Base-by-base conservation (phyloP, 2,329 filamentous ascomycete species). In the Alternaria longipes region DNA sequence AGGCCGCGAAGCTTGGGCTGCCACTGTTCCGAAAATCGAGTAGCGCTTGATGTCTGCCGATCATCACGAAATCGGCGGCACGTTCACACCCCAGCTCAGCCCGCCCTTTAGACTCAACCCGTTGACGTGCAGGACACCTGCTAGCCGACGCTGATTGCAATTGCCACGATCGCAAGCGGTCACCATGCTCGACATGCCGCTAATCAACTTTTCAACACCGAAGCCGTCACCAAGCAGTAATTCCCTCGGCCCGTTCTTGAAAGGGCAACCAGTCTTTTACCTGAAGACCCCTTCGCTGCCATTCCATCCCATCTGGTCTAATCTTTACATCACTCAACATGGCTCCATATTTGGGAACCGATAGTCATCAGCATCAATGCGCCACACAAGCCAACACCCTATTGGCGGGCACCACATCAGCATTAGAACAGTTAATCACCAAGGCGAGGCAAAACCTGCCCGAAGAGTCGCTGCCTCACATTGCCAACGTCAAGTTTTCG, bases 391-490 rank as follows among this genome's bases (percentile, higher is more conserved):
- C 40, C 16, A 77, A 77, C 56, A 72, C 69, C 7, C 69, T 80
- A 52, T 67, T 78, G 11, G 52, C 70, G 9, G 78, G 78, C 56
- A 79, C 78, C 2, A 70, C 69, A 11, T 57, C 64, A 28, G 74
- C 77, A 3, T 65, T 80, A 14, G 62, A 74, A 34, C 70, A 73
- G 53, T 67, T 81, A 12, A 65, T 80, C 8, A 47, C 55, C 36
- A 74, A 74, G 38, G 74, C 70, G 41, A 68, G 75, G 34, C 69
- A 66, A 54, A 73, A 80, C 40, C 66, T 81, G 12, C 78, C 79
- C 6, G 54, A 60, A 30, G 77, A 80, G 59, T 72, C 68, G 50
- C 60, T 73, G 5, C 52, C 70, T 20, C 68, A 78, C 46, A 75
- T 80, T 22, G 54, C 65, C 20, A 69, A 61, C 7, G 64, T 74